Evolutionary conservation across 441 rosid genomes (phyloP).

Genomic region (Gossypium davidsonii): DNA sequence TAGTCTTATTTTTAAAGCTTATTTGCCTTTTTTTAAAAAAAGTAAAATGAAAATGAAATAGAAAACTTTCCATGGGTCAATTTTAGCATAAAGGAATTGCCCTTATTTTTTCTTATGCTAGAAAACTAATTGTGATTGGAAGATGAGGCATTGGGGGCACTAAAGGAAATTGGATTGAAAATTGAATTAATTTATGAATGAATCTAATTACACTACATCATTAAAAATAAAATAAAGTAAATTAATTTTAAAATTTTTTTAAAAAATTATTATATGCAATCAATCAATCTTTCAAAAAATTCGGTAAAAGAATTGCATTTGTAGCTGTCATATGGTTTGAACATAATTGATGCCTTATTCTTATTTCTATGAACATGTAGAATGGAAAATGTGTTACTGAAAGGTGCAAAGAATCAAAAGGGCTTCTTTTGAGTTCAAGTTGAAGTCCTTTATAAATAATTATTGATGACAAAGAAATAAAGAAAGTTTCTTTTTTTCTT

Average conservation of each 20-base stretch:
- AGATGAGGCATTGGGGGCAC: neutral
- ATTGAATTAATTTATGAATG: too few relatives aligned
- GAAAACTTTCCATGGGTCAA: neutral
- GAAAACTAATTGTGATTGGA: neutral
- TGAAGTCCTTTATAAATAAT: neutral
- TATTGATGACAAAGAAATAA: neutral
- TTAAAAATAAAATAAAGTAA: too few relatives aligned
- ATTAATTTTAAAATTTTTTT: too few relatives aligned
- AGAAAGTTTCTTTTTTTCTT: neutral
- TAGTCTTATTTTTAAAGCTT: neutral
- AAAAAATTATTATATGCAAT: too few relatives aligned
- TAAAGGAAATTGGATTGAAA: neutral
- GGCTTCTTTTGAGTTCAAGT: neutral
- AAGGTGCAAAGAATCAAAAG: neutral
- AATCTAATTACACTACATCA: too few relatives aligned
- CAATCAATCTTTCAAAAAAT: neutral
- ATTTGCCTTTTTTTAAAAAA: neutral
- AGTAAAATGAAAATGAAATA: neutral
- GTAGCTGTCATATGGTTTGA: neutral
- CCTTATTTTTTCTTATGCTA: neutral
- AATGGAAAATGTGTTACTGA: neutral
- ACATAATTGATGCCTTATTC: neutral
- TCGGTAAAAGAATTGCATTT: neutral
- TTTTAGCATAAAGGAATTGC: neutral
- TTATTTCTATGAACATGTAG: neutral